Percentiles rank a stretch among this genome's conserved stretches.
Evolutionary conservation across 2,329 filamentous ascomycete species (phyloP).

Genomic region (Colletotrichum theobromicola): DNA sequence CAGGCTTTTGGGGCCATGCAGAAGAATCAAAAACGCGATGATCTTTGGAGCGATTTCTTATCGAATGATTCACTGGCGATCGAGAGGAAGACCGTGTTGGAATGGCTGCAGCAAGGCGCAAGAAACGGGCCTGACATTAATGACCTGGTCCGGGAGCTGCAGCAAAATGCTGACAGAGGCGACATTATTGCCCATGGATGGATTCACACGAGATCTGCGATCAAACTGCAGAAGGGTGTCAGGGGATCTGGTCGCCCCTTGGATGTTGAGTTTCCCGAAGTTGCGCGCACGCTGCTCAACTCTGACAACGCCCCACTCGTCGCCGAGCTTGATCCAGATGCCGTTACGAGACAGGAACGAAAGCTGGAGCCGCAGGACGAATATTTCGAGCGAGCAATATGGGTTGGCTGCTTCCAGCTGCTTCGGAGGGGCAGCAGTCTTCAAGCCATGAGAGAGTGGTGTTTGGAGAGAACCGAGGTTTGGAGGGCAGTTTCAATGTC

Average conservation of each 20-base stretch:
- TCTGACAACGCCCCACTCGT: constrained; percentile 71
- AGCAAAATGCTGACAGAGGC: constrained; percentile 77
- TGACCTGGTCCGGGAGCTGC: constrained; percentile 76
- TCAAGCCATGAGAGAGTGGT: constrained; percentile 82
- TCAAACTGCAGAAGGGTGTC: constrained; percentile 88
- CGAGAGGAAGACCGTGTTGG: constrained; percentile 80
- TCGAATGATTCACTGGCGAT: constrained; percentile 73
- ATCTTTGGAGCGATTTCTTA: constrained; percentile 65
- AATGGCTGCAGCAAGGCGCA: constrained; percentile 85
- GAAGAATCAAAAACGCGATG: neutral
- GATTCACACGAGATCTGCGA: constrained; percentile 87
- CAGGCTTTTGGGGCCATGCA: neutral
- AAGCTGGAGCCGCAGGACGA: constrained; percentile 82
- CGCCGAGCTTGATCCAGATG: constrained; percentile 92
- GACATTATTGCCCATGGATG: constrained; percentile 88
- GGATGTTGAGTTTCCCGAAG: constrained; percentile 64
- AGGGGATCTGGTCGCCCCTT: constrained; percentile 44
- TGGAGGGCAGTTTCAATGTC: constrained; percentile 89
- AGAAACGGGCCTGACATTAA: constrained; percentile 75
- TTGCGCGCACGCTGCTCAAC: constrained; percentile 61
- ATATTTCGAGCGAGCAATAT: constrained; percentile 88
- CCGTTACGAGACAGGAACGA: constrained; percentile 78
- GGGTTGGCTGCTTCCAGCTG: constrained; percentile 94
- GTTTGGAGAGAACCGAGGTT: constrained; percentile 80
- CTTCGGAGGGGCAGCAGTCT: constrained; percentile 81